These are phyloP conservation scores for Phytophthora syringae DNA, from an alignment of 352 stramenopile genomes.

Conservation along the genomic window DNA sequence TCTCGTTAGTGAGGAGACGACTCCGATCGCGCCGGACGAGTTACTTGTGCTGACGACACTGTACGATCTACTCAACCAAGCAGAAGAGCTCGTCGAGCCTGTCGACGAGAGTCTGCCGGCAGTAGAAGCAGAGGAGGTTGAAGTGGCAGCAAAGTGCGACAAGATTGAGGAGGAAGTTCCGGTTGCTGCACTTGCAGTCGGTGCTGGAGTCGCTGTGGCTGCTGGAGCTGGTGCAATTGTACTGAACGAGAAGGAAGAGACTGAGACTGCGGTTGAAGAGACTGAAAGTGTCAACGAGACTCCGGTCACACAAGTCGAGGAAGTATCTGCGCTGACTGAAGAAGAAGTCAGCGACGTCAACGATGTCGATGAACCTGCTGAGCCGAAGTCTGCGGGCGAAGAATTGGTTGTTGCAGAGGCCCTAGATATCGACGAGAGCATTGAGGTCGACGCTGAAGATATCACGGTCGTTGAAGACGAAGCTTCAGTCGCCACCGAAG, in stretches of 20 bases:
- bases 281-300: neutral
- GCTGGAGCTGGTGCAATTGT: neutral
- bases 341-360: neutral
- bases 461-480: neutral
- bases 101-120: neutral
- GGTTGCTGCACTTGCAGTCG: neutral
- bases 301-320: neutral
- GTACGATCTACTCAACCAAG: constrained; percentile 20
- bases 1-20: constrained; percentile 14
- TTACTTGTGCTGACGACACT: constrained; percentile 21
- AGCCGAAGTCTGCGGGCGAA: neutral
- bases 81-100: constrained; percentile 1
- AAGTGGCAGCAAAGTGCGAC: too few relatives aligned
- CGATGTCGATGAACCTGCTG: neutral
- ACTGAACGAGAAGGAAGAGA: neutral
- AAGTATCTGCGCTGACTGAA: neutral
- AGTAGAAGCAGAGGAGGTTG: neutral
- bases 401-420: neutral
- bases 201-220: neutral
- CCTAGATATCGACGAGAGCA: neutral
- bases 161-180: neutral
- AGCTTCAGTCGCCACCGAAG: neutral
- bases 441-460: neutral
- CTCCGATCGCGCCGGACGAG: constrained; percentile 20
- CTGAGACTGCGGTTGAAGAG: neutral